These are phyloP conservation scores for Tulasnella sp. DNA, from an alignment of 768 basidiomycete species.

Conservation along the genomic window DNA sequence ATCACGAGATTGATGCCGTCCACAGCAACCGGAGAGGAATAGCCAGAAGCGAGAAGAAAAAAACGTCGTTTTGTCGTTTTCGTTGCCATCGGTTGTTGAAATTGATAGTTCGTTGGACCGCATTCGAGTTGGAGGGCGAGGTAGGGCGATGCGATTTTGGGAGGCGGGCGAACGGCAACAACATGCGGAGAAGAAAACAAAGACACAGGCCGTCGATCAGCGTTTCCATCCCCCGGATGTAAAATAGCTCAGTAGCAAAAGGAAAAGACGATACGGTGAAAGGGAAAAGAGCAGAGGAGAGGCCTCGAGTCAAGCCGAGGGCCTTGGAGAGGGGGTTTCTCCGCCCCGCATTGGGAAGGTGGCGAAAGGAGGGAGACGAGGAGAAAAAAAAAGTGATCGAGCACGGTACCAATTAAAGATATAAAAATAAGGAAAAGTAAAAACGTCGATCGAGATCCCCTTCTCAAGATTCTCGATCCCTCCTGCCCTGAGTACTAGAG, in stretches of 20 bases:
- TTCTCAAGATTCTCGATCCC: background rate
- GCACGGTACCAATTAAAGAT: background rate
- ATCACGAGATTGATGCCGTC: background rate
- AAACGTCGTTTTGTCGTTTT: background rate
- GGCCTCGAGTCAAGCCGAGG: background rate
- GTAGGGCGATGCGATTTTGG: background rate
- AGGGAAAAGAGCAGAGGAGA: background rate
- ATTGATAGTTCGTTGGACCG: background rate
- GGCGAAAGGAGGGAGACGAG: too few relatives aligned
- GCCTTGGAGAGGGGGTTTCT: background rate
- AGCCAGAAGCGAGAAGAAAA: too few relatives aligned
- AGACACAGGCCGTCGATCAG: background rate
- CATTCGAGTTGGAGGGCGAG: background rate
- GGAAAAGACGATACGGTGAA: background rate
- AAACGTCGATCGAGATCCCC: background rate
- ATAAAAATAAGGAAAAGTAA: background rate
- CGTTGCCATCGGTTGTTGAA: background rate
- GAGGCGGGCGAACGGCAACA: background rate
- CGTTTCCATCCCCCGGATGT: constrained; percentile 1
- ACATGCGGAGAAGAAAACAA: background rate
- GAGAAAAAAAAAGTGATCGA: too few relatives aligned
- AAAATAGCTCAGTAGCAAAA: background rate
- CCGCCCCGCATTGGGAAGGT: background rate
- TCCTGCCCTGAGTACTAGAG: background rate
- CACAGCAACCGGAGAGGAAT: background rate